Conservation (phyloP, 1,139 yeast species). For the Taphrina sp. region DNA sequence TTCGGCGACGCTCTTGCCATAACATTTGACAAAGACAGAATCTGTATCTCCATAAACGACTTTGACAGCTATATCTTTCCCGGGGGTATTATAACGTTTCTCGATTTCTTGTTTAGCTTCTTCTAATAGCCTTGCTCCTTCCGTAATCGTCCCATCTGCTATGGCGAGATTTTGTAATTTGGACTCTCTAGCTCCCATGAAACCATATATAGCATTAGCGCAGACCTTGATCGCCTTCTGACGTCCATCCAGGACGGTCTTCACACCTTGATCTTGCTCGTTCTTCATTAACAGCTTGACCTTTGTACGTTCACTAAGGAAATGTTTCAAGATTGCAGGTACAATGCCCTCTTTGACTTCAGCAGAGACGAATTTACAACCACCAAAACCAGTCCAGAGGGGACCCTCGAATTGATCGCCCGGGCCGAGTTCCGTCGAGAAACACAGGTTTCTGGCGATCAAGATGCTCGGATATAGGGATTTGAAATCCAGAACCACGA, state of each 20-base stretch:
- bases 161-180: constrained; percentile 27
- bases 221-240: constrained; percentile 30
- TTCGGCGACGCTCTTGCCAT: constrained; percentile 16
- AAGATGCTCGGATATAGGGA: constrained; percentile 27
- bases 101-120: constrained; percentile 30
- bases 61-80: not conserved
- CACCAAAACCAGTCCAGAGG: constrained; percentile 30
- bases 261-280: constrained; percentile 15
- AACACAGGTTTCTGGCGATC: constrained; percentile 29
- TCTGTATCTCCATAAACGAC: constrained; percentile 32
- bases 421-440: constrained; percentile 25
- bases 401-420: constrained; percentile 1
- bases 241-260: constrained; percentile 26
- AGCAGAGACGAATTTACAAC: constrained; percentile 15
- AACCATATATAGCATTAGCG: constrained; percentile 31
- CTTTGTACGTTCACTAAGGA: constrained; percentile 20
- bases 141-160: constrained; percentile 27
- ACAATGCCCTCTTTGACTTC: constrained; percentile 25
- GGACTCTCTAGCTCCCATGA: constrained; percentile 23
- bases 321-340: constrained; percentile 26
- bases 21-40: constrained; percentile 15
- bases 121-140: constrained; percentile 22
- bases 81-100: constrained; percentile 8
- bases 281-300: constrained; percentile 24
- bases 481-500: constrained; percentile 27